Evolutionary conservation across 1,284 basidiomycete species (phyloP), one percentile per base, ranked within the genome.

Genomic region (Dichomitus squalens): DNA sequence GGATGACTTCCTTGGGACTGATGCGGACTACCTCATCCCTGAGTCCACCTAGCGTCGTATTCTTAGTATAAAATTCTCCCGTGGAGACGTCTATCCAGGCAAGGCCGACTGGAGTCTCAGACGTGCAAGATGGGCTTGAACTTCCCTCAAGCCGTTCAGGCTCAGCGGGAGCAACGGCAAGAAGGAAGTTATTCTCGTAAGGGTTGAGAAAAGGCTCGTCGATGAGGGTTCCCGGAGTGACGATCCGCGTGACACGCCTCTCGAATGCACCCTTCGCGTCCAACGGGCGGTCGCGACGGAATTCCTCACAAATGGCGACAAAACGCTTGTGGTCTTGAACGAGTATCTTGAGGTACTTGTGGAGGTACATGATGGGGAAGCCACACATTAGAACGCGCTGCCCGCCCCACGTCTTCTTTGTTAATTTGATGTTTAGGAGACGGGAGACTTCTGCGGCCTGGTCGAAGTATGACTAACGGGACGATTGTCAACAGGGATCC

Each of bases 1-100:
- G 79, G 29, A 98, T 87, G 43, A 96, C 82, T 70, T 97, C 95
- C 44, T 84, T 84, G 4, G 95, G 95, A 14, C 77, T 75, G 51
- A 97, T 89, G 16, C 94, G 85, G 8, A 86, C 85, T n/a, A 97
- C 76, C 63, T 96, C 90, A 70, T 97, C 93, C 58, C 85, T 84
- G 20, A 98, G 74, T 44, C 74, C 76, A 9, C 84, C 82, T 2
- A 80, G 57, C 2, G 78, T 75, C 1, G 83, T 79, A 4, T 73
- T 71, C 65, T 91, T 92, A 1, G 90, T 88, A 72, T 92, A 95
- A 72, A 96, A 94, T 68, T 96, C 93, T 59, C 95, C 95, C 0
- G 95, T 97, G 4, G 95, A 95, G n/a, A 96, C 85, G 70, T 98
- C 96, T 27, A 93, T 93, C 88, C 95, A 97, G 2, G 95, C 93